A percentile compares a stretch with the other conserved stretches of the same genome.
Conservation (phyloP, 257 asterid genomes). For the Datura wrightii region DNA sequence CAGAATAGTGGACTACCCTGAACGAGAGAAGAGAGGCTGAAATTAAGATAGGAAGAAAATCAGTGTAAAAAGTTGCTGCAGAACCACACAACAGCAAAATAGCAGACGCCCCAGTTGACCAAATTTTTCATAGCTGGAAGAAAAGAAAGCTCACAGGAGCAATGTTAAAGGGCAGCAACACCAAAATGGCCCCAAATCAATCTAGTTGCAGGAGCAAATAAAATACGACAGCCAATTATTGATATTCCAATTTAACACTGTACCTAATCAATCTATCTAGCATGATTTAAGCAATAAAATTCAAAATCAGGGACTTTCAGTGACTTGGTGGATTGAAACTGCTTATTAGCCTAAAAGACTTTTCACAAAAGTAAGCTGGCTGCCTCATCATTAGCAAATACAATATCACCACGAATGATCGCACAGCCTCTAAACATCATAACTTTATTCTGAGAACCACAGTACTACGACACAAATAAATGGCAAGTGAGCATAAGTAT, state of each 20-base stretch:
- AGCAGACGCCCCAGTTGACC: background rate
- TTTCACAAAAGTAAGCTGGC: background rate
- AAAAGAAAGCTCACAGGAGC: background rate
- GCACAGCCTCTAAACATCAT: background rate
- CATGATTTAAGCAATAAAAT: background rate
- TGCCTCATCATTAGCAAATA: background rate
- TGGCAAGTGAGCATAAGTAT: background rate
- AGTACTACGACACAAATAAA: background rate
- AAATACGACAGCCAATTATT: background rate
- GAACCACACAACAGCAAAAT: background rate
- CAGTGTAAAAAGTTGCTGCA: background rate
- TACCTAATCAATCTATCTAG: background rate
- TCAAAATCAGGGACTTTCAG: background rate
- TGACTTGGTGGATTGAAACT: background rate
- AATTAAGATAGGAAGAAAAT: background rate
- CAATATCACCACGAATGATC: background rate
- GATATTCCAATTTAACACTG: background rate
- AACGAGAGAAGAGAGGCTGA: background rate
- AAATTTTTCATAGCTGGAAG: background rate
- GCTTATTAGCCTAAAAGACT: background rate
- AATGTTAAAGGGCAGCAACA: background rate
- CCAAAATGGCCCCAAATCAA: background rate
- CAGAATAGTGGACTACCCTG: background rate
- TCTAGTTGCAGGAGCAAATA: background rate
- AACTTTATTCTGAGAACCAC: background rate